A percentile compares a stretch with the other conserved stretches of the same genome.
phyloP scores from a whole-genome alignment of 495 filamentous ascomycete species.

The Hypoxylon trugodes region DNA sequence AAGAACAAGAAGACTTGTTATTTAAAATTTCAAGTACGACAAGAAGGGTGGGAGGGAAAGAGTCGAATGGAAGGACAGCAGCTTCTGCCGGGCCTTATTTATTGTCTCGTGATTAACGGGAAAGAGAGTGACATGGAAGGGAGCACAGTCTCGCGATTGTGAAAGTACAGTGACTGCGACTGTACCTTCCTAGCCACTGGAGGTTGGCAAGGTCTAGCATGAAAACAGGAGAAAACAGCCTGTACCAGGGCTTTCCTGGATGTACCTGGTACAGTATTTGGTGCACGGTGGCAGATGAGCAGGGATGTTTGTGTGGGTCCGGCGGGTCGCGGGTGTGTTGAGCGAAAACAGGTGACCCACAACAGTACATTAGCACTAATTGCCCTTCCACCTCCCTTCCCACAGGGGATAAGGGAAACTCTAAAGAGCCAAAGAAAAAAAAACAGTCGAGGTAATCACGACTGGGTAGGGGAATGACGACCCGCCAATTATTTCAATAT shows the following conservation, averaged over 20 bases:
- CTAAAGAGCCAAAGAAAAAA: slow-evolving; percentile 1
- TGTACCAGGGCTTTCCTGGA: slow-evolving; percentile 9
- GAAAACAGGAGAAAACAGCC: slow-evolving; percentile 5
- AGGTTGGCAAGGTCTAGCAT: slow-evolving; percentile 16
- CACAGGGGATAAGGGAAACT: slow-evolving; percentile 24
- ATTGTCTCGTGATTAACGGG: slow-evolving; percentile 47
- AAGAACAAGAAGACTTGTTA: slow-evolving; percentile 36
- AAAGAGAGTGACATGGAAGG: slow-evolving; percentile 46
- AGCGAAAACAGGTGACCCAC: slow-evolving; percentile 41
- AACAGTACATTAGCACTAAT: slow-evolving; percentile 26
- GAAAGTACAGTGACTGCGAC: slow-evolving; percentile 18
- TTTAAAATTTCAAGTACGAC: slow-evolving; percentile 40
- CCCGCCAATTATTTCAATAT: too few species aligned
- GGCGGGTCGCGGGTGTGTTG: slow-evolving; percentile 41
- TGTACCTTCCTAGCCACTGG: slow-evolving; percentile 10
- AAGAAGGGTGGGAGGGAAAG: slow-evolving; percentile 39
- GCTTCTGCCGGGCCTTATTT: slow-evolving; percentile 45
- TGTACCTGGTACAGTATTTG: slow-evolving; percentile 31
- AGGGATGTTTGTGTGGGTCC: slow-evolving; percentile 34
- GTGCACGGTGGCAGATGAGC: slow-evolving; percentile 20
- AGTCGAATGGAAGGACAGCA: slow-evolving; percentile 40
- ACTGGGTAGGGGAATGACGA: too few species aligned
- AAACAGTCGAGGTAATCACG: slow-evolving; percentile 17
- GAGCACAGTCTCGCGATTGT: slow-evolving; percentile 31
- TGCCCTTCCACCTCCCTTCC: slow-evolving; percentile 10